phyloP scores from a whole-genome alignment of 805 yeast species.

The Candida oleophila region DNA sequence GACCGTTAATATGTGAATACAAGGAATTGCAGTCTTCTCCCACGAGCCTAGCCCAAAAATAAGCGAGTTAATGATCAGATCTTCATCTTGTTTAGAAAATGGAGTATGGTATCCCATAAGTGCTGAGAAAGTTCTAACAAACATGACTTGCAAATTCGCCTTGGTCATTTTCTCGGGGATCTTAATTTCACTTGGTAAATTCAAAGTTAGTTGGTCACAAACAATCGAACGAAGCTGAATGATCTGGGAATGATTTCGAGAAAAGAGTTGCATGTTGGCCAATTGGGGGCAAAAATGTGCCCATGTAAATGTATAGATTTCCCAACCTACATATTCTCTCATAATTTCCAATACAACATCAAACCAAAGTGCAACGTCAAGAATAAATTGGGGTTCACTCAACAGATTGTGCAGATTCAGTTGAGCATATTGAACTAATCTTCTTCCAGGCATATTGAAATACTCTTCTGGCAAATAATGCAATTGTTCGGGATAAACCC shows the following conservation, averaged over 20 bases:
- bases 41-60: conserved; percentile 65
- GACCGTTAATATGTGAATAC: conserved; percentile 70
- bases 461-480: conserved; percentile 46
- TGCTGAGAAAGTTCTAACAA: conserved; percentile 60
- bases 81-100: conserved; percentile 58
- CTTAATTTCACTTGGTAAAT: conserved; percentile 36
- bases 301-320: conserved; percentile 61
- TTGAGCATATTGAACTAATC: background rate
- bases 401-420: conserved; percentile 4
- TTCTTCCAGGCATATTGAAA: conserved; percentile 22
- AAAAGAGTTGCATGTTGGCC: conserved; percentile 54
- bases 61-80: conserved; percentile 59
- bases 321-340: conserved; percentile 64
- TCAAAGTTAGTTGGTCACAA: conserved; percentile 58
- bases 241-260: conserved; percentile 35
- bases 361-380: conserved; percentile 56
- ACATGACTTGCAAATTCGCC: conserved; percentile 65
- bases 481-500: conserved; percentile 63
- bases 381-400: conserved; percentile 3
- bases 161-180: conserved; percentile 34
- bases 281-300: conserved; percentile 73
- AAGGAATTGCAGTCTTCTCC: conserved; percentile 77
- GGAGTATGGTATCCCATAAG: conserved; percentile 58
- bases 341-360: conserved; percentile 47
- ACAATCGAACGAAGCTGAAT: conserved; percentile 43